Evolutionary conservation across 1,284 basidiomycete genomes (phyloP).

Genomic region (Microbotryum lychnidis-dioicae): DNA sequence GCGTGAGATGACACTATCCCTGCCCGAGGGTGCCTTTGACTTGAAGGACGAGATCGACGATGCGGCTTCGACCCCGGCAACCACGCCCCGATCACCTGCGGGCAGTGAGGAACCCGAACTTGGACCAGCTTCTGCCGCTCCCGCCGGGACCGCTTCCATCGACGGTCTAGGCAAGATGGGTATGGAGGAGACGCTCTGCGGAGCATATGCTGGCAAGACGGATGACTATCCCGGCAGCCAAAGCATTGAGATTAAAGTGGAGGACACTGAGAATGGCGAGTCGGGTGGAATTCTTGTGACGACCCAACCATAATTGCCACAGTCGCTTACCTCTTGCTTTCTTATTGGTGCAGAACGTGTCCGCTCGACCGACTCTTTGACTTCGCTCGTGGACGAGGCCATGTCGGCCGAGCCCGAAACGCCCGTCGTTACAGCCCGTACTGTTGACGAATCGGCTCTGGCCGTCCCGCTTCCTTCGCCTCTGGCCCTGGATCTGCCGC

Average conservation of each 20-base stretch:
- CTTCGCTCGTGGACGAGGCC: slow-evolving; percentile 7
- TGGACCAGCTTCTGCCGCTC: neutral
- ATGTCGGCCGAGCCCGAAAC: slow-evolving; percentile 2
- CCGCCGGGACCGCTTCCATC: neutral
- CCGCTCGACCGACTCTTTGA: slow-evolving; percentile 4
- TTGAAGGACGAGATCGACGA: slow-evolving; percentile 4
- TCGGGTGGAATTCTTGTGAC: no score
- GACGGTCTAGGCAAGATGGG: slow-evolving; percentile 14
- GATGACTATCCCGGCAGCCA: slow-evolving; percentile 12
- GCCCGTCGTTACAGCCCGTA: neutral
- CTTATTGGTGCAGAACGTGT: neutral
- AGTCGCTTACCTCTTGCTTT: no score
- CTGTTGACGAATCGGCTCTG: neutral
- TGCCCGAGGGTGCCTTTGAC: neutral
- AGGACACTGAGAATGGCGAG: neutral
- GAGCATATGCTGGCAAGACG: slow-evolving; percentile 8
- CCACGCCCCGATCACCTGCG: slow-evolving; percentile 26
- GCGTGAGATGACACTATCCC: neutral
- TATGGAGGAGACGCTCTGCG: slow-evolving; percentile 29
- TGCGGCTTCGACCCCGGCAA: slow-evolving; percentile 23
- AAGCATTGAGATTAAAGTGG: neutral
- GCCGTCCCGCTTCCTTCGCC: slow-evolving; percentile 25
- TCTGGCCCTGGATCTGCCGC: slow-evolving; percentile 24
- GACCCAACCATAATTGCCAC: no score
- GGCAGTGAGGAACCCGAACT: neutral